These are phyloP conservation scores for Prototheca cutis DNA, from an alignment of 163 green algal genomes.

Conservation along the genomic window DNA sequence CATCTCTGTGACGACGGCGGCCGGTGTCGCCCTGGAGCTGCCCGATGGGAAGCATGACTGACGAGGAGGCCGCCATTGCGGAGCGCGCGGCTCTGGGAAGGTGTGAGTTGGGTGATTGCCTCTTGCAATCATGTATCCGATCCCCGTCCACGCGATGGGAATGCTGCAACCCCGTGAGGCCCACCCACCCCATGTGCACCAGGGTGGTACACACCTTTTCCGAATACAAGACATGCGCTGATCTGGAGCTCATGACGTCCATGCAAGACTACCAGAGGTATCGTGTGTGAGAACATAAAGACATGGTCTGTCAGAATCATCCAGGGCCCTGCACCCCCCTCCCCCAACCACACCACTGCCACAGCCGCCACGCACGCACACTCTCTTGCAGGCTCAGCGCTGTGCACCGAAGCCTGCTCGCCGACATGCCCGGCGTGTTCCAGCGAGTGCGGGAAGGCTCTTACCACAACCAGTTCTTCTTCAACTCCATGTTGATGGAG, in stretches of 20 bases:
- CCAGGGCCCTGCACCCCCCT: no score
- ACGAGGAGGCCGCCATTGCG: background rate
- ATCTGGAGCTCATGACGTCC: slow-evolving; percentile 46
- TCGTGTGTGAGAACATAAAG: no score
- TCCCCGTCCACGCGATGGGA: no score
- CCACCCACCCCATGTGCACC: background rate
- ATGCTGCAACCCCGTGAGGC: no score
- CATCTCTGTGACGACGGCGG: no score
- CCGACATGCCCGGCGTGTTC: slow-evolving; percentile 32
- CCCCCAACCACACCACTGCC: no score
- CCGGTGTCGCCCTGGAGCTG: no score
- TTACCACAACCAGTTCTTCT: slow-evolving; percentile 52
- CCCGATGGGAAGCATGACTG: background rate
- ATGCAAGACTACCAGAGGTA: no score
- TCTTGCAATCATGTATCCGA: no score
- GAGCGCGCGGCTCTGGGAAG: background rate
- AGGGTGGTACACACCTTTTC: slow-evolving; percentile 60
- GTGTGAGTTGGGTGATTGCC: background rate
- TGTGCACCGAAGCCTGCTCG: slow-evolving; percentile 18
- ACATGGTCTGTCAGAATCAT: no score
- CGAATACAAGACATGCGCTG: slow-evolving; percentile 34
- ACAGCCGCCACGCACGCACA: no score
- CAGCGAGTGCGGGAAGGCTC: slow-evolving; percentile 22
- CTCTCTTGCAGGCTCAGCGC: slow-evolving; percentile 1
- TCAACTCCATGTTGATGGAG: slow-evolving; percentile 38